phyloP scores from a whole-genome alignment of 495 filamentous ascomycete species.

The Elaphomyces granulatus region DNA sequence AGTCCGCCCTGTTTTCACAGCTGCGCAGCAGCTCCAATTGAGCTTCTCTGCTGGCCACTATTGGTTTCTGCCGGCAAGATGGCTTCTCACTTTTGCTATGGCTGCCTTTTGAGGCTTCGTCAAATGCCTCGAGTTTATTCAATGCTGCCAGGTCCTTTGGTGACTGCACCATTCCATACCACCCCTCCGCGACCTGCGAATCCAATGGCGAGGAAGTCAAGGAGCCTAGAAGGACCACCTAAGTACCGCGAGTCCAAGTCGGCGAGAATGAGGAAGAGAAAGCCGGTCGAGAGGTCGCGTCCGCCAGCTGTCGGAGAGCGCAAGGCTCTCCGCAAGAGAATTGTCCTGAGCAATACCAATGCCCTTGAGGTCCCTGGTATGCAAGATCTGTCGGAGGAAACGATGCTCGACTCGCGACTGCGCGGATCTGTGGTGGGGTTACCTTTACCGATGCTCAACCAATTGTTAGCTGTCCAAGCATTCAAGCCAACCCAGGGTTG shows the following conservation, averaged over 20 bases:
- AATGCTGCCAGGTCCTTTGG: conserved; percentile 18
- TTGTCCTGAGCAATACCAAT: conserved; percentile 87
- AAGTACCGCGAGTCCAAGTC: conserved; percentile 29
- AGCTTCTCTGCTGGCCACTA: conserved; percentile 26
- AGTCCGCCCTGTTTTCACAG: too few relatives aligned
- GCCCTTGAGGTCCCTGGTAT: conserved; percentile 60
- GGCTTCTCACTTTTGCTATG: conserved; percentile 54
- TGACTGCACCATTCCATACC: conserved; percentile 33
- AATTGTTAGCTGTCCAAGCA: conserved; percentile 64
- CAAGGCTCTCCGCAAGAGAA: conserved; percentile 71
- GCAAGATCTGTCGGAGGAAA: conserved; percentile 40
- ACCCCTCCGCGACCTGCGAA: conserved; percentile 24
- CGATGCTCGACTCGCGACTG: conserved; percentile 36
- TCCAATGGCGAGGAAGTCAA: conserved; percentile 25
- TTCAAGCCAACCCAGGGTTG: conserved; percentile 90
- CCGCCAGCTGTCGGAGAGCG: conserved; percentile 61
- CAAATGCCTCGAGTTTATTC: conserved; percentile 32
- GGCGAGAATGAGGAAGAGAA: conserved; percentile 40
- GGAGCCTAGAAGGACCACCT: conserved; percentile 11
- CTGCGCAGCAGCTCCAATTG: conserved; percentile 10
- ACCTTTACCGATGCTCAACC: conserved; percentile 55
- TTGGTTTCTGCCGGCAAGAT: conserved; percentile 32
- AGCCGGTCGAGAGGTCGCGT: conserved; percentile 26
- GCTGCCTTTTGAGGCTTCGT: conserved; percentile 43
- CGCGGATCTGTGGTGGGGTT: conserved; percentile 54